Conservation (phyloP, 2,329 filamentous ascomycete species). For the Venturia pyrina region DNA sequence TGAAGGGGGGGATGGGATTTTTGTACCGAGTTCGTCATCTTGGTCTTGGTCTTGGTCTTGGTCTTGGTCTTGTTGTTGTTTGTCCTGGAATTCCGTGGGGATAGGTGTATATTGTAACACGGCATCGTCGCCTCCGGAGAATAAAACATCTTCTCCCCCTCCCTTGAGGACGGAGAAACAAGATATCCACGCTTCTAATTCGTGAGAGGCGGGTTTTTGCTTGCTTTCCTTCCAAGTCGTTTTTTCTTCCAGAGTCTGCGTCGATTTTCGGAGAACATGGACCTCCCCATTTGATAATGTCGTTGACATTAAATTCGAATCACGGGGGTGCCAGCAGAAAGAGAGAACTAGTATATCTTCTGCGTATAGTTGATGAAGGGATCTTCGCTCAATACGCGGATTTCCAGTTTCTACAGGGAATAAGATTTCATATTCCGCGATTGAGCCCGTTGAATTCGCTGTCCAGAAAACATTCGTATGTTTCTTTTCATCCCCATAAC, state of each 20-base stretch:
- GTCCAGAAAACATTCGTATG: conserved; percentile 50
- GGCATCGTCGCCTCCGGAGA: conserved; percentile 70
- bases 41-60: conserved; percentile 5
- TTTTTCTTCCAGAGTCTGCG: conserved; percentile 16
- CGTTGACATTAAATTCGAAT: conserved; percentile 49
- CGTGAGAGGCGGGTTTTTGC: conserved; percentile 22
- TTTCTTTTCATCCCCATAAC: conserved; percentile 16
- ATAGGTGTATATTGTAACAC: conserved; percentile 30
- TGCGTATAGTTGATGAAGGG: conserved; percentile 36
- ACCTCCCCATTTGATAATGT: conserved; percentile 63
- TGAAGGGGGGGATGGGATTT: neutral
- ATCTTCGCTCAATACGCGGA: neutral
- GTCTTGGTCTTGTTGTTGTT: conserved; percentile 8
- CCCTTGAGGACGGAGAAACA: conserved; percentile 34
- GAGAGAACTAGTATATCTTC: conserved; percentile 58
- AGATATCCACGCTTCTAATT: conserved; percentile 64
- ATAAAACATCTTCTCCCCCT: conserved; percentile 36
- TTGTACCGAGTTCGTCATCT: conserved; percentile 14
- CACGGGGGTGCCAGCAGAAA: conserved; percentile 59
- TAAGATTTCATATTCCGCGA: conserved; percentile 47
- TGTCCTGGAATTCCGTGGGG: conserved; percentile 15
- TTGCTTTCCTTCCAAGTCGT: conserved; percentile 7
- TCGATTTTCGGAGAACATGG: conserved; percentile 22
- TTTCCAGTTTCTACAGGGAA: conserved; percentile 25
- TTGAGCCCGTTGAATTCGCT: conserved; percentile 65